Conservation (phyloP, 148 eudicot genomes). For the Chenopodium formosanum region DNA sequence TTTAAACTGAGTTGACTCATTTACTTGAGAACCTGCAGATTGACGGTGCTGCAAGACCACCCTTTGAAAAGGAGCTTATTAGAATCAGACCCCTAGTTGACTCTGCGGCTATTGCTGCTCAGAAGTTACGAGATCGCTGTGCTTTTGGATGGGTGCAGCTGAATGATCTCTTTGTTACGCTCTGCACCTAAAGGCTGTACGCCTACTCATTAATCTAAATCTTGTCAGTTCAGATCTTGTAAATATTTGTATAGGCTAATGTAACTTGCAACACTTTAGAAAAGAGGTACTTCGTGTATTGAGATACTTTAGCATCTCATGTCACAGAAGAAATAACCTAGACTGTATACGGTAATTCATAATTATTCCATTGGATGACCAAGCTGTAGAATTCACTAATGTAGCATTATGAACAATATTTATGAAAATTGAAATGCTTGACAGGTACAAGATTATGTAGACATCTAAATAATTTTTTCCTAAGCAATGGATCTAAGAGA, state of each 20-base stretch:
- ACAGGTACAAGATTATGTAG: too few relatives aligned
- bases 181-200: slow-evolving; percentile 21
- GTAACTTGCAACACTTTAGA: too few relatives aligned
- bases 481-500: too few relatives aligned
- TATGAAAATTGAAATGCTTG: too few relatives aligned
- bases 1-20: background rate
- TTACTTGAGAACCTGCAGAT: slow-evolving; percentile 37
- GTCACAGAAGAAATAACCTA: too few relatives aligned
- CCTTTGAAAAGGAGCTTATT: slow-evolving; percentile 58
- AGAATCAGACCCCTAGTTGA: slow-evolving; percentile 62
- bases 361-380: too few relatives aligned
- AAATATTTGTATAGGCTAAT: background rate
- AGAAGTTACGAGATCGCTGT: slow-evolving; percentile 70
- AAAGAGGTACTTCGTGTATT: too few relatives aligned
- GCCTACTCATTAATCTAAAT: background rate
- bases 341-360: too few relatives aligned
- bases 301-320: too few relatives aligned
- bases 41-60: slow-evolving; percentile 49
- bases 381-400: too few relatives aligned
- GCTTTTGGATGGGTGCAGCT: slow-evolving; percentile 97
- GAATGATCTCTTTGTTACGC: slow-evolving; percentile 49
- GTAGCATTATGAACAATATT: too few relatives aligned
- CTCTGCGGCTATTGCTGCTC: slow-evolving; percentile 53
- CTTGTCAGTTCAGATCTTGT: background rate
- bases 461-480: too few relatives aligned